These are phyloP conservation scores for Spizellomyces sp. DNA, from an alignment of 192 early-diverging fungal genomes.

Conservation along the genomic window DNA sequence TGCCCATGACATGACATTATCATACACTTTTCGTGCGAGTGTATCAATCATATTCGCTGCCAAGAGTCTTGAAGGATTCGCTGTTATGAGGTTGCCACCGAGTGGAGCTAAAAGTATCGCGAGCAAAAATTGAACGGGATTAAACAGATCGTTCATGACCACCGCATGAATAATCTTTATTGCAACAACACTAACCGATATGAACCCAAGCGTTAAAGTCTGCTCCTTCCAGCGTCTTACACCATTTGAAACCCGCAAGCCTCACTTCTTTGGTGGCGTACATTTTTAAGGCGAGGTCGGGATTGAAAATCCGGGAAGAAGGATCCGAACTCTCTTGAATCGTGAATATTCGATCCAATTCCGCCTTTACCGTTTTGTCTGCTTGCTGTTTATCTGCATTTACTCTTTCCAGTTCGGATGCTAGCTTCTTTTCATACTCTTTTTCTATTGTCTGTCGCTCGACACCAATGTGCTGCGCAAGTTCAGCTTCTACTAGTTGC, in stretches of 20 bases:
- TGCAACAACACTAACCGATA: conserved; percentile 11
- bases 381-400: conserved; percentile 11
- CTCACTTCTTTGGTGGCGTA: conserved; percentile 9
- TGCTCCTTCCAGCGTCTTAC: conserved; percentile 20
- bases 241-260: conserved; percentile 28
- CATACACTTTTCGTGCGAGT: conserved; percentile 28
- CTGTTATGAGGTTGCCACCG: conserved; percentile 22
- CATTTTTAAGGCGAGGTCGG: conserved; percentile 12
- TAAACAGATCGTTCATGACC: neutral
- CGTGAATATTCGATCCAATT: conserved; percentile 20
- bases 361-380: neutral
- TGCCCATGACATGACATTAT: conserved; percentile 32
- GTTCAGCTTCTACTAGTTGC: conserved; percentile 7
- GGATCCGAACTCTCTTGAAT: neutral
- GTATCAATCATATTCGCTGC: conserved; percentile 26
- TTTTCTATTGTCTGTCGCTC: conserved; percentile 18
- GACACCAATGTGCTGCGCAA: conserved; percentile 9
- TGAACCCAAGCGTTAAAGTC: conserved; percentile 23
- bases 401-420: conserved; percentile 5
- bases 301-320: conserved; percentile 20
- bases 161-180: neutral
- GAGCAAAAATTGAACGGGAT: neutral
- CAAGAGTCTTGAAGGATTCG: conserved; percentile 24
- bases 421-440: conserved; percentile 24
- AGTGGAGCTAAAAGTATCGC: conserved; percentile 5